Conservation (phyloP, 179 eudicot species). For the Spergularia azorica region DNA sequence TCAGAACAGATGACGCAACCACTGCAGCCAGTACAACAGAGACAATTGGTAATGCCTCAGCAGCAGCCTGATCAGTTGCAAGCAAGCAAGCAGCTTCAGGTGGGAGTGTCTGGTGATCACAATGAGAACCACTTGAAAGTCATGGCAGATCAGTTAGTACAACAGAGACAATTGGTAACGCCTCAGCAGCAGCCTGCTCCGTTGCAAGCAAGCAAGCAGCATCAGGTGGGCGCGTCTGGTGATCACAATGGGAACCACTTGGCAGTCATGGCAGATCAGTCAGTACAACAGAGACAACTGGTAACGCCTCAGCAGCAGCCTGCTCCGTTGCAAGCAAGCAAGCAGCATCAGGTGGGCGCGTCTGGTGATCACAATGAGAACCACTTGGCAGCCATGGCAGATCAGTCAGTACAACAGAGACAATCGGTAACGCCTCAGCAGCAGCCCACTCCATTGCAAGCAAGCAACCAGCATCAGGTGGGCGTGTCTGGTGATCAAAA, state of each 20-base stretch:
- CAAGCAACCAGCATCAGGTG: background rate
- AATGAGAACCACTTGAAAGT: background rate
- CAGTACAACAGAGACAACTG: background rate
- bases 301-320: background rate
- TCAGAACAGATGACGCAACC: background rate
- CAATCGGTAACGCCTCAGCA: background rate
- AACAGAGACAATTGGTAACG: background rate
- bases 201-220: background rate
- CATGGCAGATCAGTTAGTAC: background rate
- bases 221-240: slow-evolving; percentile 1
- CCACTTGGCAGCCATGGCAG: background rate
- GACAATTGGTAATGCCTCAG: no score
- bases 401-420: background rate
- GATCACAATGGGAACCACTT: slow-evolving; percentile 5
- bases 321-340: background rate
- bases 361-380: slow-evolving; percentile 8
- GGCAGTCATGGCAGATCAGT: background rate
- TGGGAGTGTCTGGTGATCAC: background rate
- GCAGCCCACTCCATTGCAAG: background rate
- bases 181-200: background rate
- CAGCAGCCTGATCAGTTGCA: background rate
- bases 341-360: background rate
- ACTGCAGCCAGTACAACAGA: background rate
- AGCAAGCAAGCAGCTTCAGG: background rate
- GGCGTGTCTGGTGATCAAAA: background rate